phyloP scores from a whole-genome alignment of 1,284 basidiomycete genomes.

The Fistulinella cinereoalba region DNA sequence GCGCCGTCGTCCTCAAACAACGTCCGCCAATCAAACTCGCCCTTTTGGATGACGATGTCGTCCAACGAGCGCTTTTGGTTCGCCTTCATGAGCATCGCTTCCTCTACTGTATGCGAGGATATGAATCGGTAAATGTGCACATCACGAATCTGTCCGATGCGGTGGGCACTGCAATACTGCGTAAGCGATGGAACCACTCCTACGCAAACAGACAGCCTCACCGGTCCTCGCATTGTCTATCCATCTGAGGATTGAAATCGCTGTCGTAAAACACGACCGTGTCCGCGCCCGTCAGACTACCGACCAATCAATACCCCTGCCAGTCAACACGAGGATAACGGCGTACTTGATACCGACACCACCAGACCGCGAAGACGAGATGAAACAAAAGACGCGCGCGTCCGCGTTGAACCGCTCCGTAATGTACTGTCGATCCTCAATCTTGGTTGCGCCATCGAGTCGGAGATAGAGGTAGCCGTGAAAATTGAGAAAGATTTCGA shows the following conservation, averaged over 20 bases:
- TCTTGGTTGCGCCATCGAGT: constrained; percentile 92
- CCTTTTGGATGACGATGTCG: constrained; percentile 90
- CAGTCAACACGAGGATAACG: not conserved
- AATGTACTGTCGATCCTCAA: constrained; percentile 93
- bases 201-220: constrained; percentile 33
- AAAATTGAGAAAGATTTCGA: constrained; percentile 91
- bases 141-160: constrained; percentile 95
- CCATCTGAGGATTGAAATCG: constrained; percentile 98
- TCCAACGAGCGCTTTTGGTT: constrained; percentile 94
- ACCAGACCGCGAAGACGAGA: constrained; percentile 89
- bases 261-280: constrained; percentile 97
- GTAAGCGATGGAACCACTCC: constrained; percentile 5
- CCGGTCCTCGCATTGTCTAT: constrained; percentile 95
- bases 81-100: constrained; percentile 93
- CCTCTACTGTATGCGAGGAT: constrained; percentile 90
- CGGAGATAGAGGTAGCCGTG: constrained; percentile 93
- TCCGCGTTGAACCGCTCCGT: constrained; percentile 98
- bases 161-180: constrained; percentile 68
- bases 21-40: constrained; percentile 93
- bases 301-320: constrained; percentile 6
- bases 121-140: constrained; percentile 98
- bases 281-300: constrained; percentile 92
- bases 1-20: constrained; percentile 63
- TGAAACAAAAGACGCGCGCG: constrained; percentile 88
- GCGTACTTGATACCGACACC: constrained; percentile 94